phyloP scores from a whole-genome alignment of 257 asterid genomes.

The Coffea eugenioides region DNA sequence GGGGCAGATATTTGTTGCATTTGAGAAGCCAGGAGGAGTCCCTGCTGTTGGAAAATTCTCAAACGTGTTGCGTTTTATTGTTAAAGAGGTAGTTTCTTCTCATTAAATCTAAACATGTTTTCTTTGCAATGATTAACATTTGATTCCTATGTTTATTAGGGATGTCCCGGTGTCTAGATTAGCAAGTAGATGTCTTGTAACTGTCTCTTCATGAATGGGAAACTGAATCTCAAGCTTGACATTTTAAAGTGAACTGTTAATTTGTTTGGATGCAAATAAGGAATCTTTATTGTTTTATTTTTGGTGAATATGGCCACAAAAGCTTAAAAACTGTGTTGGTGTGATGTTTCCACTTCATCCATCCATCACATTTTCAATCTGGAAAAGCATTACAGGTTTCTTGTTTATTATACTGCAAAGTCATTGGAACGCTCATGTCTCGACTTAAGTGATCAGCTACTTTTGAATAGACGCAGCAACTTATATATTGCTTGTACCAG shows the following conservation, averaged over 20 bases:
- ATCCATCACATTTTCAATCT: background rate
- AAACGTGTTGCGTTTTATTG: conserved; percentile 74
- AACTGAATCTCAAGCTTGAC: background rate
- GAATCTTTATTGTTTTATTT: background rate
- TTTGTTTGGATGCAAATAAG: background rate
- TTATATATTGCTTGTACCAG: background rate
- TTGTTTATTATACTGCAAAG: background rate
- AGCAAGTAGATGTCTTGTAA: background rate
- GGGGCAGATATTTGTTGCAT: conserved; percentile 88
- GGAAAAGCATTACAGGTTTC: background rate
- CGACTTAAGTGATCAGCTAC: background rate
- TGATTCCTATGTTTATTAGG: background rate
- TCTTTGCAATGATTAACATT: background rate
- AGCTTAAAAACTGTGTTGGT: background rate
- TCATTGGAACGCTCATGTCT: background rate
- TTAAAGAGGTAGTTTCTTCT: conserved; percentile 71
- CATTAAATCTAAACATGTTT: background rate
- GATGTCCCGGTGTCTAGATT: background rate
- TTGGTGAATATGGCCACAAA: background rate
- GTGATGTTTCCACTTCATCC: background rate
- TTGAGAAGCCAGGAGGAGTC: conserved; percentile 91
- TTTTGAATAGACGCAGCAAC: background rate
- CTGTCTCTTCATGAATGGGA: background rate
- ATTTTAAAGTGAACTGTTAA: background rate
- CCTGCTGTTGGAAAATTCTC: conserved; percentile 93